Percentiles rank a stretch among this genome's conserved stretches.
phyloP scores from a whole-genome alignment of 306 rosid genomes.

The Mimosa bimucronata region DNA sequence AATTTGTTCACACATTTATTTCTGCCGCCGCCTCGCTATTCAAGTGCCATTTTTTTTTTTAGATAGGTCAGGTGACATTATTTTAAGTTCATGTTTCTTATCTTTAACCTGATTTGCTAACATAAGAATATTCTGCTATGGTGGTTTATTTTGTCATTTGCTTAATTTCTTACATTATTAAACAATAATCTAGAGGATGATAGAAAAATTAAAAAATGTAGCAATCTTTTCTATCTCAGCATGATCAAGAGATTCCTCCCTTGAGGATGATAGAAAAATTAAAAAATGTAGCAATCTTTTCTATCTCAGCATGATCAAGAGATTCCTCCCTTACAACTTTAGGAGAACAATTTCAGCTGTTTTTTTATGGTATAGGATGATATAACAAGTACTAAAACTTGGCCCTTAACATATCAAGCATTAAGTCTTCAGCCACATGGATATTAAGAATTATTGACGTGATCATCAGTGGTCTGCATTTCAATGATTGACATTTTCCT shows the following conservation, averaged over 20 bases:
- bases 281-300: constrained; percentile 28
- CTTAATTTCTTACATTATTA: neutral
- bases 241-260: neutral
- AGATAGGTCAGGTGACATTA: no score
- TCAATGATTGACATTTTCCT: no score
- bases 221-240: neutral
- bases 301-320: constrained; percentile 25
- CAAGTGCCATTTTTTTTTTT: no score
- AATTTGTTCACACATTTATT: neutral
- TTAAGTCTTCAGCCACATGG: no score
- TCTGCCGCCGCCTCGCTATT: neutral
- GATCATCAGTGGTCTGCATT: no score
- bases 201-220: neutral
- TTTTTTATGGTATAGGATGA: neutral
- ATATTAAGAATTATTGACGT: no score
- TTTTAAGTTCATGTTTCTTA: neutral
- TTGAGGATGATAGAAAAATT: neutral
- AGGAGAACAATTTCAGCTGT: neutral
- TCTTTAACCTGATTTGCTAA: neutral
- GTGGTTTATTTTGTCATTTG: neutral
- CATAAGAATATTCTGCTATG: neutral
- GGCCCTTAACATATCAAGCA: no score
- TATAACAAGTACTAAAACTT: neutral
- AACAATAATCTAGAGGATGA: neutral
- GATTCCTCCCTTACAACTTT: constrained; percentile 21